A percentile compares a stretch with the other conserved stretches of the same genome.
Conservation (phyloP, 2,329 filamentous ascomycete species). For the Paraphaeosphaeria minitans region DNA sequence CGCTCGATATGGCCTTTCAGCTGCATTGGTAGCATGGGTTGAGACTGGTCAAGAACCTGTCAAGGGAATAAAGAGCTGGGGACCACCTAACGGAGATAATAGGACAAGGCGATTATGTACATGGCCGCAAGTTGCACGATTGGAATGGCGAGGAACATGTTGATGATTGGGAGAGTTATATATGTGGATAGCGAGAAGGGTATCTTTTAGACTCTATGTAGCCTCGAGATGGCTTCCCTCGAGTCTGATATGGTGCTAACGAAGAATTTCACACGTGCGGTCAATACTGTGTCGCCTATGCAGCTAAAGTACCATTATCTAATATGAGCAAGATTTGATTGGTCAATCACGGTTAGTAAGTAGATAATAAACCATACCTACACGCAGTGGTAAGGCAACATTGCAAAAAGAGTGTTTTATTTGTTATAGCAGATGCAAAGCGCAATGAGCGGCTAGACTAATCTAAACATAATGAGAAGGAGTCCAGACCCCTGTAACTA, state of each 20-base stretch:
- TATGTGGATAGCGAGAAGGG: not conserved
- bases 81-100: not conserved
- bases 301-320: too few relatives aligned
- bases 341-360: too few relatives aligned
- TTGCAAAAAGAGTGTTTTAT: not conserved
- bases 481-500: not conserved
- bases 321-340: too few relatives aligned
- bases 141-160: not conserved
- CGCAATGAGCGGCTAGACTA: too few relatives aligned
- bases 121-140: conserved; percentile 6
- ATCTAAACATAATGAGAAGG: too few relatives aligned
- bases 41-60: not conserved
- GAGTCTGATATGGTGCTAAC: too few relatives aligned
- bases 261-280: too few relatives aligned
- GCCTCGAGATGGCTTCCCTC: too few relatives aligned
- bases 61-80: conserved; percentile 10
- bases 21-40: conserved; percentile 10
- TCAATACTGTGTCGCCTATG: too few relatives aligned
- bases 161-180: conserved; percentile 9
- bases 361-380: too few relatives aligned
- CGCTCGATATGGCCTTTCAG: conserved; percentile 5
- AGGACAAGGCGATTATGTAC: conserved; percentile 11
- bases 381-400: too few relatives aligned
- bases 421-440: not conserved
- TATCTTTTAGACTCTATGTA: too few relatives aligned